Conservation (phyloP, 768 basidiomycete genomes). For the Tricholoma bakamatsutake region DNA sequence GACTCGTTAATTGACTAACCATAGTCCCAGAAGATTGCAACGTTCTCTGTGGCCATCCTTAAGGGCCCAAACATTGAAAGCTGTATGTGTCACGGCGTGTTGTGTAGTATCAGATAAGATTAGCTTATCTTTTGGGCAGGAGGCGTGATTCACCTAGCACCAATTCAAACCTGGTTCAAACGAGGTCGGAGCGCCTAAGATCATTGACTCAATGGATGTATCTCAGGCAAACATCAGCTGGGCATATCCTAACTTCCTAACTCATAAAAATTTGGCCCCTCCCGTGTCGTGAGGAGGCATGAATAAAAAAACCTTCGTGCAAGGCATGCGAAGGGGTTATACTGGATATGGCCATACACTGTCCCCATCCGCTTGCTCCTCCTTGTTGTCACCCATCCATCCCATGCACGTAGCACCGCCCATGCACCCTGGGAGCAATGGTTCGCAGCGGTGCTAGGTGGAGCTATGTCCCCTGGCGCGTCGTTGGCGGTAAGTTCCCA, state of each 20-base stretch:
- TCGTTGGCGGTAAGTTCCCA: background rate
- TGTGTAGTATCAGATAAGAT: too few species aligned
- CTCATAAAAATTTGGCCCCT: background rate
- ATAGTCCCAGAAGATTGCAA: slow-evolving; percentile 42
- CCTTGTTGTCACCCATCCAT: background rate
- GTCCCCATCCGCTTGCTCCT: background rate
- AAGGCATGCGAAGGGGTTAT: background rate
- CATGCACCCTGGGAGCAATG: background rate
- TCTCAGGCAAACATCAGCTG: too few species aligned
- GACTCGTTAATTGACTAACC: slow-evolving; percentile 15
- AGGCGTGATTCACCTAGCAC: too few species aligned
- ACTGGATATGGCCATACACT: background rate
- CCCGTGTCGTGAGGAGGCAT: background rate
- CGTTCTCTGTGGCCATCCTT: slow-evolving; percentile 13
- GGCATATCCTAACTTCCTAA: too few species aligned
- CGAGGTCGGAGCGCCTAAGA: too few species aligned
- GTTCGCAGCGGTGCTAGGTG: background rate
- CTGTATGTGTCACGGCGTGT: too few species aligned
- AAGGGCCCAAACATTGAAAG: background rate
- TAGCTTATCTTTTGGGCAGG: too few species aligned
- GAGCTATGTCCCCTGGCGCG: background rate
- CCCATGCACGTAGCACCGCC: background rate
- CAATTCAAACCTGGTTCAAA: too few species aligned
- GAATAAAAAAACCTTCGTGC: background rate
- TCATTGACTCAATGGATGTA: too few species aligned